phyloP scores from a whole-genome alignment of 352 stramenopile genomes.

The Phytophthora nicotianae region DNA sequence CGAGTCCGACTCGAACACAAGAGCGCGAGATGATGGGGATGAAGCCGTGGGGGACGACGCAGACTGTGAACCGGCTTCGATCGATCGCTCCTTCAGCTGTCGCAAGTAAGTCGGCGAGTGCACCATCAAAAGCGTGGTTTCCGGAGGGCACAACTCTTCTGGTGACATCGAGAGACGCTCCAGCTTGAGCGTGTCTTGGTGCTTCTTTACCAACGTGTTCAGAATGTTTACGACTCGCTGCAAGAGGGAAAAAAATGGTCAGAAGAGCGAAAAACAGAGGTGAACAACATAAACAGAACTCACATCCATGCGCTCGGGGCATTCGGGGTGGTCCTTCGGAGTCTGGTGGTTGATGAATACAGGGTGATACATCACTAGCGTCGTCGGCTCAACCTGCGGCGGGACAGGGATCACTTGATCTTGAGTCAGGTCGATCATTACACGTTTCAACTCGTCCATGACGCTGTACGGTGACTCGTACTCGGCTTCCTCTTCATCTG shows the following conservation, averaged over 20 bases:
- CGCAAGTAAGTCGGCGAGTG: conserved; percentile 83
- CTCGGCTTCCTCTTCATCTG: conserved; percentile 28
- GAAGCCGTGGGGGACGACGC: conserved; percentile 41
- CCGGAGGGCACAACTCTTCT: conserved; percentile 72
- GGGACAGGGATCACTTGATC: conserved; percentile 41
- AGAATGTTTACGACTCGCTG: conserved; percentile 80
- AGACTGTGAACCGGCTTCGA: conserved; percentile 53
- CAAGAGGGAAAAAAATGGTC: conserved; percentile 12
- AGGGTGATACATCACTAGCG: conserved; percentile 82
- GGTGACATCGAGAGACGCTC: conserved; percentile 69
- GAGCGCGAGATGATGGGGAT: conserved; percentile 43
- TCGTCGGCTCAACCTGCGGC: conserved; percentile 48
- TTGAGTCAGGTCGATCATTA: conserved; percentile 82
- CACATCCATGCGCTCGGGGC: conserved; percentile 80
- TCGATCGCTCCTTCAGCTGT: conserved; percentile 69
- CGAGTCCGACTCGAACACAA: conserved; percentile 84
- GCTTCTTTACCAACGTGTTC: conserved; percentile 62
- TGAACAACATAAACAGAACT: conserved; percentile 29
- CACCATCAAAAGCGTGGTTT: conserved; percentile 82
- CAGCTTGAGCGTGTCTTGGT: conserved; percentile 71
- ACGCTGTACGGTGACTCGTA: conserved; percentile 31
- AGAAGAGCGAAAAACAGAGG: conserved; percentile 17
- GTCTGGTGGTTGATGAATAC: conserved; percentile 88
- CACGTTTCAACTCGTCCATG: conserved; percentile 77
- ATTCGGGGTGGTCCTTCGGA: conserved; percentile 83